Percentiles rank a stretch among this genome's conserved stretches.
Conservation (phyloP, 2,329 filamentous ascomycete genomes). For the Talaromyces sp. region DNA sequence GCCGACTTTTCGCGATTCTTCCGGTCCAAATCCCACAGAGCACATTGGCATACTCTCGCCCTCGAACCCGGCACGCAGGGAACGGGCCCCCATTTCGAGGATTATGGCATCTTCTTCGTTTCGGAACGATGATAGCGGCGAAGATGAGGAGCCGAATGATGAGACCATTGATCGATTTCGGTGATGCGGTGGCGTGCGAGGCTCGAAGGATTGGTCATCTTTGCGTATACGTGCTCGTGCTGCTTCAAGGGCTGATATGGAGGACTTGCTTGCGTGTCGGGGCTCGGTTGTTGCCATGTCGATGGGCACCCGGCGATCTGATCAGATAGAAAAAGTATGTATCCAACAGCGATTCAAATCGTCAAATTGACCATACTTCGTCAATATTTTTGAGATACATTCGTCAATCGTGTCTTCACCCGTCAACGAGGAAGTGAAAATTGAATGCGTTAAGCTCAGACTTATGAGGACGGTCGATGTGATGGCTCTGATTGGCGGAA, state of each 20-base stretch:
- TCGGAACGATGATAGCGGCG: conserved; percentile 57
- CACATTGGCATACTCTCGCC: conserved; percentile 76
- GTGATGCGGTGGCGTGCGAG: conserved; percentile 58
- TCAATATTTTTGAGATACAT: background rate
- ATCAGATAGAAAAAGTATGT: background rate
- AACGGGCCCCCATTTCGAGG: conserved; percentile 77
- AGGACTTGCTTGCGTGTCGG: conserved; percentile 21
- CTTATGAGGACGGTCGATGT: background rate
- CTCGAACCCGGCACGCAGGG: conserved; percentile 78
- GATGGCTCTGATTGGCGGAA: conserved; percentile 14
- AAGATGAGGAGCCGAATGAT: conserved; percentile 54
- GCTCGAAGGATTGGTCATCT: conserved; percentile 33
- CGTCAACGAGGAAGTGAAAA: background rate
- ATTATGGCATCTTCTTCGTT: conserved; percentile 82
- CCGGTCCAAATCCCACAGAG: conserved; percentile 68
- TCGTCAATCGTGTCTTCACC: background rate
- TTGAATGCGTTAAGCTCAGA: background rate
- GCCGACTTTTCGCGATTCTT: conserved; percentile 72
- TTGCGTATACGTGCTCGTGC: conserved; percentile 28
- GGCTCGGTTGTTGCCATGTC: conserved; percentile 20
- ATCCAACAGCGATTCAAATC: background rate
- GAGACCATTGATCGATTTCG: conserved; percentile 50
- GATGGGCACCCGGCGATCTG: background rate
- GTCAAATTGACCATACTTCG: background rate
- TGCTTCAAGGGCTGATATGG: conserved; percentile 22